Evolutionary conservation across 345 rosid genomes (phyloP), one percentile per base, ranked within the genome.

Genomic region (Trapa bicornis): DNA sequence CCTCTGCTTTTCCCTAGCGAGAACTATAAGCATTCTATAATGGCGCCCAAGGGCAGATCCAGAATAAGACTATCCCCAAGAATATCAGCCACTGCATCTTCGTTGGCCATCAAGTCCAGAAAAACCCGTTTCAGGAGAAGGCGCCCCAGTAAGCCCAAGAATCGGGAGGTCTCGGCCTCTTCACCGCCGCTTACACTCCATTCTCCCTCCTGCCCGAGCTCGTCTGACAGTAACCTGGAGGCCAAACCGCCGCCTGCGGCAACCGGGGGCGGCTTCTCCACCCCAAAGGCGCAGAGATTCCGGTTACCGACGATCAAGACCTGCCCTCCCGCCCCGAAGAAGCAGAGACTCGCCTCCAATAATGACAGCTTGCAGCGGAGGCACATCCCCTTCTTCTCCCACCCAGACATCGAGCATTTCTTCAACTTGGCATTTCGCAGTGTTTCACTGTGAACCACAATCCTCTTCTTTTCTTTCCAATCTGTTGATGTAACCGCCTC

Each of bases 291-390:
- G 56, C 47, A 75, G 72, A 85, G 80, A 73, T 91, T 81, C 61
- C 75, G 87, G 61, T 88, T 94, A 79, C 96, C 96, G 2, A 80
- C 84, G 81, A 87, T 89, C 35, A 72, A 52, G 32, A 85, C 96
- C 6, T 94, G 99, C 76, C 99, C 99, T 0, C 96, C 96, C 16
- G 96, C 99, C 6, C 99, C 99, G 37, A 94, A 82, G 88, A 94
- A 94, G 82, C 88, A 75, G 74, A 84, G 88, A 63, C 73, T 79
- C 3, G 37, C 67, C 2, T 75, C 87, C 16, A 58, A 58, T 37
- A 87, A 77, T 72, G 77, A 78, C 67, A 65, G 76, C 16, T 72
- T 82, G 76, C 75, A 41, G 43, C 4, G 67, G 65, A 82, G 82
- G 71, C 94, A 87, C 5, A 85, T 90, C 13, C 81, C 95, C 56